These are phyloP conservation scores for Cladosporium sp. DNA, from an alignment of 2,329 filamentous ascomycete species.

Conservation along the genomic window DNA sequence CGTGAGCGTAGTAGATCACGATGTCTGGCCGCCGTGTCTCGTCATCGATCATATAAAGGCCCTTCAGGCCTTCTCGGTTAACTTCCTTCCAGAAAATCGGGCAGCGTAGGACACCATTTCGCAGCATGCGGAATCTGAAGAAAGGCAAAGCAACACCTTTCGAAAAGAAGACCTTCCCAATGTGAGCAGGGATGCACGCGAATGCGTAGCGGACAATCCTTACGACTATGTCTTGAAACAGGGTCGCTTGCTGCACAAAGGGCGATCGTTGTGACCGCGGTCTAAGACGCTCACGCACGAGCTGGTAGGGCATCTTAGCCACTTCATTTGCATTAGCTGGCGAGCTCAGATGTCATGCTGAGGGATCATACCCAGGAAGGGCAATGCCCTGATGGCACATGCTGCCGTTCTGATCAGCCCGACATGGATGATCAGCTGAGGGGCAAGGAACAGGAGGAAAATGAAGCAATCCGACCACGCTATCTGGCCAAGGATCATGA, in stretches of 20 bases:
- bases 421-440: conserved; percentile 63
- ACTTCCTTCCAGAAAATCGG: conserved; percentile 61
- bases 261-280: conserved; percentile 42
- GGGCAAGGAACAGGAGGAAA: conserved; percentile 64
- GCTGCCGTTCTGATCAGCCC: conserved; percentile 54
- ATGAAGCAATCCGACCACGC: conserved; percentile 69
- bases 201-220: conserved; percentile 75
- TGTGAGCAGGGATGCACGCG: conserved; percentile 58
- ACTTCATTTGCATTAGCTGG: conserved; percentile 35
- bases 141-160: conserved; percentile 68
- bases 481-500: conserved; percentile 68
- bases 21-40: conserved; percentile 60
- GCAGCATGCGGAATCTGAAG: conserved; percentile 65
- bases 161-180: conserved; percentile 72
- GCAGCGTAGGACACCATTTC: conserved; percentile 59
- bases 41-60: conserved; percentile 64
- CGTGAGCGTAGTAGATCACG: conserved; percentile 77
- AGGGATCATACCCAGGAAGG: conserved; percentile 57
- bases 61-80: conserved; percentile 40
- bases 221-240: conserved; percentile 72
- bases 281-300: conserved; percentile 53
- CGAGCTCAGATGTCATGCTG: neutral
- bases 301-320: conserved; percentile 51
- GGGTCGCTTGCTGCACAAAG: conserved; percentile 63
- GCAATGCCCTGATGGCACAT: conserved; percentile 57